Evolutionary conservation across 1,139 yeast genomes (phyloP), one percentile per base, ranked within the genome.

Genomic region (Geotrichum candidum): DNA sequence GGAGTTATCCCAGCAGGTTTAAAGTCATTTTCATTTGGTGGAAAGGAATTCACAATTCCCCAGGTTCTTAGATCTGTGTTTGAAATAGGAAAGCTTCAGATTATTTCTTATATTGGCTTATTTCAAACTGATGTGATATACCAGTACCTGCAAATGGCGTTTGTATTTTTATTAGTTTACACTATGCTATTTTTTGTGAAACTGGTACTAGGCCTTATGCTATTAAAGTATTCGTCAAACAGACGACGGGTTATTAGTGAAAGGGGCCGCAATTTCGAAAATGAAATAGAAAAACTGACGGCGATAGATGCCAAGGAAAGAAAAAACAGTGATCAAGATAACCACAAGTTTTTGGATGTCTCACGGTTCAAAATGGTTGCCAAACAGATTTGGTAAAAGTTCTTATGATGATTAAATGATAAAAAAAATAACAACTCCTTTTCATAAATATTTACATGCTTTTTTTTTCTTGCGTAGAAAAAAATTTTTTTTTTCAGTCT

Each of bases 301-400:
- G 13, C 41, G 13, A 15, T 35, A 10, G 41, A 10, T 11, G 41
- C 41, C 41, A 10, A 15, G n/a, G 41, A 35, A 35, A 35, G 41
- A 15, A 35, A 35, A 35, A 35, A 10, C n/a, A 35, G 41, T 9
- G 41, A 35, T 5, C 13, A 35, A 35, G 41, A 35, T 35, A 4
- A 35, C 3, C n/a, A 73, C 54, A 78, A 74, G 52, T 80, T 80
- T 71, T 80, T 74, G 4, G 76, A 78, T 9, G 95, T 92, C 0
- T 80, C 82, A 65, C 71, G 97, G 53, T 91, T 88, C 73, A 86
- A 87, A 70, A 91, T 90, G 97, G 84, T 88, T 1, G 89, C 95
- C 50, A 91, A 91, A 71, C 76, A 90, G 61, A 91, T 91, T 38
- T 91, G 97, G 97, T 91, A 72, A 68, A 52, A 22, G n/a, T 41